Evolutionary conservation across 805 yeast species (phyloP).

Genomic region (Saccharomycopsis oosterbeekiorum): DNA sequence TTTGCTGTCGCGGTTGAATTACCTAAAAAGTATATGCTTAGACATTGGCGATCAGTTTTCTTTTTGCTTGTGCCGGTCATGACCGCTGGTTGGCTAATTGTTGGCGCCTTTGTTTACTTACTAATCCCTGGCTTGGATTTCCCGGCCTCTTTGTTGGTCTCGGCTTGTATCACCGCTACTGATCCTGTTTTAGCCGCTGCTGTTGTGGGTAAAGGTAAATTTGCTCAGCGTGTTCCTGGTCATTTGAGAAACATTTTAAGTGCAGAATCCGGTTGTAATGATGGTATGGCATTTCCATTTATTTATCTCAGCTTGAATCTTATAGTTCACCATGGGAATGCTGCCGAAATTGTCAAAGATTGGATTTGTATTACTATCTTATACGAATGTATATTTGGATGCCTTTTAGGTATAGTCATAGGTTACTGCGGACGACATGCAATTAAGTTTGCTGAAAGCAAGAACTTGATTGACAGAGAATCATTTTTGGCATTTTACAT

Average conservation of each 20-base stretch:
- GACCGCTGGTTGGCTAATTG: conserved; percentile 83
- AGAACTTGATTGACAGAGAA: conserved; percentile 72
- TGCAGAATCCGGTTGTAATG: conserved; percentile 87
- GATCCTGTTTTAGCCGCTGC: conserved; percentile 95
- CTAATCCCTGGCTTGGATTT: conserved; percentile 66
- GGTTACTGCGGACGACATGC: conserved; percentile 65
- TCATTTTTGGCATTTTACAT: conserved; percentile 80
- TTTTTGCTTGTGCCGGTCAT: conserved; percentile 74
- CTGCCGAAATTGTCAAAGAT: conserved; percentile 61
- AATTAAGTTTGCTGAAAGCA: conserved; percentile 63
- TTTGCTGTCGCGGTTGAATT: conserved; percentile 92
- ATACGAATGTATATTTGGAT: conserved; percentile 77
- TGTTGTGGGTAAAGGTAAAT: conserved; percentile 88
- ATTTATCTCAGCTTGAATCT: conserved; percentile 61
- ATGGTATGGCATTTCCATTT: conserved; percentile 94
- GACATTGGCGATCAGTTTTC: conserved; percentile 71
- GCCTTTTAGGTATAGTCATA: conserved; percentile 58
- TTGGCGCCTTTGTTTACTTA: conserved; percentile 71
- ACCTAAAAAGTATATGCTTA: conserved; percentile 80
- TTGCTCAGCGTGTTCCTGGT: conserved; percentile 88
- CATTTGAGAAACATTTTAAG: conserved; percentile 74
- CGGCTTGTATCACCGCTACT: conserved; percentile 90
- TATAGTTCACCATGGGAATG: conserved; percentile 54
- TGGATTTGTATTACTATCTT: conserved; percentile 71
- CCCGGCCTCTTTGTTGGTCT: conserved; percentile 58